A percentile compares a stretch with the other conserved stretches of the same genome.
Evolutionary conservation across 2,329 filamentous ascomycete genomes (phyloP).

Genomic region (Aspergillus tubingensis): DNA sequence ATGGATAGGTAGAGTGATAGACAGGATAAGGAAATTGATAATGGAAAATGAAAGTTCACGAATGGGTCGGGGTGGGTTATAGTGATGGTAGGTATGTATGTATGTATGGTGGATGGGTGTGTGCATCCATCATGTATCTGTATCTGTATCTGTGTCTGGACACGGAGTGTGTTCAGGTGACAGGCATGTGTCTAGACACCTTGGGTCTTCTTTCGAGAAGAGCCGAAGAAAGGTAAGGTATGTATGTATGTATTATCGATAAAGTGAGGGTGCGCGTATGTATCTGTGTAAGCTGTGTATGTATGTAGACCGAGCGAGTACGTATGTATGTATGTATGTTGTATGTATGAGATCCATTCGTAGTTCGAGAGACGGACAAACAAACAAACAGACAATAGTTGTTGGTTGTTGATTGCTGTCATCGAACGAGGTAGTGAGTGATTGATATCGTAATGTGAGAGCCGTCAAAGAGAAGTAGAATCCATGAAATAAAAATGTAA

Average conservation of each 20-base stretch:
- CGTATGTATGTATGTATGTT: neutral
- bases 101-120: neutral
- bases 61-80: too few relatives aligned
- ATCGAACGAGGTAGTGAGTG: neutral
- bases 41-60: neutral
- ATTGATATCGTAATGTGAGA: constrained; percentile 8
- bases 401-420: neutral
- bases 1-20: neutral
- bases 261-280: neutral
- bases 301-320: neutral
- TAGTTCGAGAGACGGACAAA: neutral
- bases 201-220: too few relatives aligned
- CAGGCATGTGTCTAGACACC: too few relatives aligned
- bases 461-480: constrained; percentile 2
- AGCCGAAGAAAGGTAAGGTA: neutral
- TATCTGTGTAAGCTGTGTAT: neutral
- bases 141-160: too few relatives aligned
- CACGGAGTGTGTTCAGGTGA: too few relatives aligned
- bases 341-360: neutral
- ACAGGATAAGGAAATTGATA: neutral
- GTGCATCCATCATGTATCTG: too few relatives aligned
- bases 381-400: neutral
- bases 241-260: neutral
- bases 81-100: neutral
- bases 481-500: neutral